These are phyloP conservation scores for Leishmania turanica DNA, from an alignment of 208 protist species.

Conservation along the genomic window DNA sequence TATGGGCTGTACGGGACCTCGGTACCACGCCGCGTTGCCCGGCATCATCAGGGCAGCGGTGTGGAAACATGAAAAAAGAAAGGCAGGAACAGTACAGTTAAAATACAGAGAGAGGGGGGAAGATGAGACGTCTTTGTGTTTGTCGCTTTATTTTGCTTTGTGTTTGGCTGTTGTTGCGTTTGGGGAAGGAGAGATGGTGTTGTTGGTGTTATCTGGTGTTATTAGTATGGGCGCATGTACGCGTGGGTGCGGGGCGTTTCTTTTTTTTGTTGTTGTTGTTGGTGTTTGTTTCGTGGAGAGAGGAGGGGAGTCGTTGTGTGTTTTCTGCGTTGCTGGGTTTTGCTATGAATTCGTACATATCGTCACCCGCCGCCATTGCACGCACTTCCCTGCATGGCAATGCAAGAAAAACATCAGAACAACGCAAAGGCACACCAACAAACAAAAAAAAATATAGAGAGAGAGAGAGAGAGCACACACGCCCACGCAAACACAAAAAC, in stretches of 20 bases:
- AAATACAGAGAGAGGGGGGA: background rate
- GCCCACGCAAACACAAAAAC: background rate
- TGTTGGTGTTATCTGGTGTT: too few species aligned
- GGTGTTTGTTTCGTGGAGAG: background rate
- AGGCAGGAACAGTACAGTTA: background rate
- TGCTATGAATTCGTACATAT: background rate
- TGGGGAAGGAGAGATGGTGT: too few species aligned
- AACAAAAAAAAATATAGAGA: background rate
- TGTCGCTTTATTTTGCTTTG: too few species aligned
- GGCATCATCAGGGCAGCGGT: background rate
- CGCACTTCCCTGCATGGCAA: background rate
- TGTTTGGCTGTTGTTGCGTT: background rate
- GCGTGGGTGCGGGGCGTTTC: background rate
- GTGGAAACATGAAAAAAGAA: slow-evolving; percentile 1
- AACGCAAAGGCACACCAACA: background rate
- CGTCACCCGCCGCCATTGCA: background rate
- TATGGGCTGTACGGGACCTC: background rate
- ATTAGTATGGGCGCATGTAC: too few species aligned
- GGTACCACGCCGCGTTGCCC: background rate
- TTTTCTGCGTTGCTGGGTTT: background rate
- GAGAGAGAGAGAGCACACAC: too few species aligned
- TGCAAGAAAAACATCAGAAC: background rate
- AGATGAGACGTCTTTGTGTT: background rate
- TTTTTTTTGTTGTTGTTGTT: background rate
- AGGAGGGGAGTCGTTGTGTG: background rate